Conservation (phyloP, 2,329 filamentous ascomycete genomes). For the Cytospora piceicola region DNA sequence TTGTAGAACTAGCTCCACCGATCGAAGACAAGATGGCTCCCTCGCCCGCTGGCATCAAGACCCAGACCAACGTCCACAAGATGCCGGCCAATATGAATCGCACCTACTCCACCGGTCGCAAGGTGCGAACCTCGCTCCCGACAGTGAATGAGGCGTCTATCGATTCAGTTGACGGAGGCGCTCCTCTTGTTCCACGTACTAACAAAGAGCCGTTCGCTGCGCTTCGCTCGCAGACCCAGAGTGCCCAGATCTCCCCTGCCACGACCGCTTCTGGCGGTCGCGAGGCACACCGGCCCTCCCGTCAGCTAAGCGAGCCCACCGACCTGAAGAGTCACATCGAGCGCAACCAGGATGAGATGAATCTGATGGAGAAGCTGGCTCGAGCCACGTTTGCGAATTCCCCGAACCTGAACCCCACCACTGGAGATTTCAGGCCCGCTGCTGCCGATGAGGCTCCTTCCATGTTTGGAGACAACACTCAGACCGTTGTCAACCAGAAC, state of each 20-base stretch:
- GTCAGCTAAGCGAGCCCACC: constrained; percentile 12
- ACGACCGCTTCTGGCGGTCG: neutral
- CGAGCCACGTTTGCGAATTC: neutral
- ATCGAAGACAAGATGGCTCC: constrained; percentile 7
- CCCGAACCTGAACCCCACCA: constrained; percentile 3
- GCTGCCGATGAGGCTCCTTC: neutral
- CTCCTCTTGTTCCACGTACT: constrained; percentile 1
- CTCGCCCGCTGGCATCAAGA: neutral
- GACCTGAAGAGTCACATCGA: neutral
- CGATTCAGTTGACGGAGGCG: constrained; percentile 18
- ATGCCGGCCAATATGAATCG: neutral
- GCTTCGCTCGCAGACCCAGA: constrained; percentile 15
- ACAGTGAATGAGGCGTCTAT: constrained; percentile 11
- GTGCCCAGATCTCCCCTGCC: constrained; percentile 11
- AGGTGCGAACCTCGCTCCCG: neutral
- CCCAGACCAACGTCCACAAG: neutral
- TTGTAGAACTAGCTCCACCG: neutral
- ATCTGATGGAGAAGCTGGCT: neutral
- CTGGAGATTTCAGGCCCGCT: constrained; percentile 5
- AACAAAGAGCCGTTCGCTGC: constrained; percentile 6
- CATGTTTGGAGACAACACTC: neutral
- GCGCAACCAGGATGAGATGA: neutral
- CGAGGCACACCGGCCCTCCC: neutral
- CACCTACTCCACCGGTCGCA: constrained; percentile 3
- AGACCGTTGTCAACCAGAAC: neutral